phyloP scores from a whole-genome alignment of 2,329 filamentous ascomycete genomes.

The Xylariaceae sp. region DNA sequence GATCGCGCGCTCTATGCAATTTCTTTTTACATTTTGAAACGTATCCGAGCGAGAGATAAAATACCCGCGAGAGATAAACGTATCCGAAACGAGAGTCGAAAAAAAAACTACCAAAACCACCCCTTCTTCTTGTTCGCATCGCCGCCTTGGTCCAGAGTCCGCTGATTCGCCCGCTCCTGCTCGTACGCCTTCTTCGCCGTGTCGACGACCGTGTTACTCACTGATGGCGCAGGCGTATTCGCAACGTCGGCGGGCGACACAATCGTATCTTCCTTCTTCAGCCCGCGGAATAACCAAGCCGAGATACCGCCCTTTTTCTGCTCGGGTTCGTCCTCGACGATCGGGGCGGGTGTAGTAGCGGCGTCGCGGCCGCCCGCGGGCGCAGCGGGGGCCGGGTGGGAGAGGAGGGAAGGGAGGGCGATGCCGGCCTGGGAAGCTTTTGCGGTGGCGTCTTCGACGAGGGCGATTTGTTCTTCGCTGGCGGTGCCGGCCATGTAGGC shows the following conservation, averaged over 20 bases:
- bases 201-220: conserved; percentile 31
- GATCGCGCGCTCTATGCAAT: not conserved
- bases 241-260: not conserved
- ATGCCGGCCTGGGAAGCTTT: conserved; percentile 42
- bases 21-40: too few species aligned
- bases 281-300: conserved; percentile 37
- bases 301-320: conserved; percentile 24
- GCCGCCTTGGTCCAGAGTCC: conserved; percentile 36
- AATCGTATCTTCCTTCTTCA: conserved; percentile 32
- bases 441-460: conserved; percentile 53
- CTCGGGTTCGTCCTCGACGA: conserved; percentile 18
- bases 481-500: conserved; percentile 56
- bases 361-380: conserved; percentile 28
- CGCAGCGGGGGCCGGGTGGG: conserved; percentile 33
- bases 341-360: not conserved
- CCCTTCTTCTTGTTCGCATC: conserved; percentile 39
- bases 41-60: too few species aligned
- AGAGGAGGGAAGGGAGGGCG: conserved; percentile 48
- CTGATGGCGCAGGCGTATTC: conserved; percentile 4
- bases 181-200: conserved; percentile 44
- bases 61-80: too few species aligned
- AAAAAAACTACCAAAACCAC: conserved; percentile 38
- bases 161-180: conserved; percentile 47
- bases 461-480: conserved; percentile 49
- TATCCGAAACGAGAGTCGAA: too few species aligned